These are phyloP conservation scores for Hibiscus mutabilis DNA, from an alignment of 345 rosid species.

Conservation along the genomic window DNA sequence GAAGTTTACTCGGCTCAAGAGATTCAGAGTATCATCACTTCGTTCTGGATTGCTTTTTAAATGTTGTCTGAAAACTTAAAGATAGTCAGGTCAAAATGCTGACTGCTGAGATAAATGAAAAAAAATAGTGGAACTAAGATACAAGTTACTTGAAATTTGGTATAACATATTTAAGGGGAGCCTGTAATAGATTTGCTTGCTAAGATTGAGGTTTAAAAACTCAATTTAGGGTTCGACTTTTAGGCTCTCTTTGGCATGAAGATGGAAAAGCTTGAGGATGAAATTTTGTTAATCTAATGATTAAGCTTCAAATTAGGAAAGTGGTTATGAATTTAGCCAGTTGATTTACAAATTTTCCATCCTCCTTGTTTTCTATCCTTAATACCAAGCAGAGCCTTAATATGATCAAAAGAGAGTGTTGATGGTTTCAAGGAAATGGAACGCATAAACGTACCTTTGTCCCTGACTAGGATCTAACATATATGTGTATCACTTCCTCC, in stretches of 20 bases:
- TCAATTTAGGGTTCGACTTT: background rate
- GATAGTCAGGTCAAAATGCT: background rate
- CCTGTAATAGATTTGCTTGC: background rate
- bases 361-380: no score
- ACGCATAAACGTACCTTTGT: background rate
- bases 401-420: background rate
- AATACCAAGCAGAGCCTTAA: background rate
- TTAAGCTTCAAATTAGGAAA: no score
- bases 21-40: constrained; percentile 75
- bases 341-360: no score
- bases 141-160: background rate
- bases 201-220: background rate
- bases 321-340: no score
- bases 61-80: constrained; percentile 1
- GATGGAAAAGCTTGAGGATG: no score
- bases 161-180: background rate
- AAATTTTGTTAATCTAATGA: no score
- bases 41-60: background rate
- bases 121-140: background rate
- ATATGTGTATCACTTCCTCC: background rate
- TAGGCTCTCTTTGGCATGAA: background rate
- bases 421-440: background rate
- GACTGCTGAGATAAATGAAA: background rate
- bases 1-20: constrained; percentile 96
- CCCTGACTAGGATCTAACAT: background rate